Percentiles rank a stretch among this genome's conserved stretches.
Conservation (phyloP, 2,329 filamentous ascomycete species). For the Coniochaeta pulveracea region DNA sequence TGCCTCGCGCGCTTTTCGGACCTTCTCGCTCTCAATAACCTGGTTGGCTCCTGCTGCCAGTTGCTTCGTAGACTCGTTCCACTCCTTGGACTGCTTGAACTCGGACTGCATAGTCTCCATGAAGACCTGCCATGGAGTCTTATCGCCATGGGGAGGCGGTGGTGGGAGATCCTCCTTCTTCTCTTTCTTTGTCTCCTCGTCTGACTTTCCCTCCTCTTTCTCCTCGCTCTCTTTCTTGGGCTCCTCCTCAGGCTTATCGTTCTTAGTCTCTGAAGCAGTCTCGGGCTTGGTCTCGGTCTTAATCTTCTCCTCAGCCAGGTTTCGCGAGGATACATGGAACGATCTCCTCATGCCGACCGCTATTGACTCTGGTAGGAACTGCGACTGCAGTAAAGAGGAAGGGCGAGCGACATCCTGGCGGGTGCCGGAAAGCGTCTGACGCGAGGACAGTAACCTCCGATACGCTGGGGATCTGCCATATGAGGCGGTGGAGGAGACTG, state of each 20-base stretch:
- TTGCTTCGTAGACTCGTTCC: slow-evolving; percentile 97
- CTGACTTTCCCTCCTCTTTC: slow-evolving; percentile 33
- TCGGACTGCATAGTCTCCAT: slow-evolving; percentile 90
- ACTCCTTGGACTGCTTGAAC: slow-evolving; percentile 95
- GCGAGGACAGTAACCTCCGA: slow-evolving; percentile 29
- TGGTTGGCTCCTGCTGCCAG: slow-evolving; percentile 80
- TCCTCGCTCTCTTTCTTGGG: slow-evolving; percentile 31
- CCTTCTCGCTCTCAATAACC: slow-evolving; percentile 85
- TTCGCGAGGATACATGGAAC: slow-evolving; percentile 25
- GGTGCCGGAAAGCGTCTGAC: slow-evolving; percentile 1
- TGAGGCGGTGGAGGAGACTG: slow-evolving; percentile 22
- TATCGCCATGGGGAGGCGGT: slow-evolving; percentile 93
- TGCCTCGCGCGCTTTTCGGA: slow-evolving; percentile 73
- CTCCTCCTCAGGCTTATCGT: slow-evolving; percentile 26
- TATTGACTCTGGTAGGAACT: slow-evolving; percentile 30
- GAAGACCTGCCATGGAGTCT: slow-evolving; percentile 98
- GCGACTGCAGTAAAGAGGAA: slow-evolving; percentile 27
- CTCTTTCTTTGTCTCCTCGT: slow-evolving; percentile 43
- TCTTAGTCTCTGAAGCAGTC: slow-evolving; percentile 21
- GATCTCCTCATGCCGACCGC: slow-evolving; percentile 22
- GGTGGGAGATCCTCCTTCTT: slow-evolving; percentile 64
- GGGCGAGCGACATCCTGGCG: slow-evolving; percentile 7
- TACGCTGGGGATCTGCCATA: slow-evolving; percentile 35
- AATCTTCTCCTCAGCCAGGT: slow-evolving; percentile 18
- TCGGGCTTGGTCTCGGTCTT: slow-evolving; percentile 14